Conservation (phyloP, 495 filamentous ascomycete genomes). For the Apiosordaria backusii region DNA sequence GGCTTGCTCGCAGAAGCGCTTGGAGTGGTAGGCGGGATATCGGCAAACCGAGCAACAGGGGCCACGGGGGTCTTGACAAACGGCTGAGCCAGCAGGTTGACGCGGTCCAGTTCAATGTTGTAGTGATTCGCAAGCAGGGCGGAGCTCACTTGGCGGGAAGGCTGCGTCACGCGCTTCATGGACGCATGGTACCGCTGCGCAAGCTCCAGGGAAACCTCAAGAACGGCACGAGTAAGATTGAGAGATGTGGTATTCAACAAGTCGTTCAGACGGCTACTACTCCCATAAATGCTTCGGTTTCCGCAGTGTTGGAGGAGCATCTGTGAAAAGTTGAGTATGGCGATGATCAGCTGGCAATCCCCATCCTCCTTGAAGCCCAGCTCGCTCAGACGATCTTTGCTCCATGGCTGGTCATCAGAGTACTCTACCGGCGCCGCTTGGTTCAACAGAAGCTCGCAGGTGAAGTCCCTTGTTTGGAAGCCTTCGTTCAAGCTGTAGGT, state of each 20-base stretch:
- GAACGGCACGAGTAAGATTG: slow-evolving; percentile 66
- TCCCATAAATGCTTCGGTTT: slow-evolving; percentile 93
- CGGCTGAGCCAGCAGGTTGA: slow-evolving; percentile 76
- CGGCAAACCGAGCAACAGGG: slow-evolving; percentile 28
- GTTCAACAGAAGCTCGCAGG: slow-evolving; percentile 55
- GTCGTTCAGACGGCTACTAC: slow-evolving; percentile 79
- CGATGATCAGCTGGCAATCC: slow-evolving; percentile 73
- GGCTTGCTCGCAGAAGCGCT: slow-evolving; percentile 53
- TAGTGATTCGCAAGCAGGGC: slow-evolving; percentile 81
- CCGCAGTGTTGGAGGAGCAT: slow-evolving; percentile 91
- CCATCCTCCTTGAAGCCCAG: slow-evolving; percentile 67
- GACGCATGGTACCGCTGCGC: slow-evolving; percentile 91
- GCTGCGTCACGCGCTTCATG: slow-evolving; percentile 60
- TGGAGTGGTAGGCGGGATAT: slow-evolving; percentile 45
- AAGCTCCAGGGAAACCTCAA: slow-evolving; percentile 74
- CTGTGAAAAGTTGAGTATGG: slow-evolving; percentile 76
- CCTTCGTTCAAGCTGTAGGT: slow-evolving; percentile 78
- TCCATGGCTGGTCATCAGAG: slow-evolving; percentile 38
- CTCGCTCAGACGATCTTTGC: slow-evolving; percentile 47
- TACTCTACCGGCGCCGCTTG: slow-evolving; percentile 43
- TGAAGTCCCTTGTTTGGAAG: slow-evolving; percentile 74
- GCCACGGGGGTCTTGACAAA: slow-evolving; percentile 65
- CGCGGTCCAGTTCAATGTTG: slow-evolving; percentile 86
- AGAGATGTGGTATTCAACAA: slow-evolving; percentile 83
- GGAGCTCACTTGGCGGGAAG: slow-evolving; percentile 61